Base-by-base conservation (phyloP, 1,139 yeast genomes). In the Scheffersomyces titani region DNA sequence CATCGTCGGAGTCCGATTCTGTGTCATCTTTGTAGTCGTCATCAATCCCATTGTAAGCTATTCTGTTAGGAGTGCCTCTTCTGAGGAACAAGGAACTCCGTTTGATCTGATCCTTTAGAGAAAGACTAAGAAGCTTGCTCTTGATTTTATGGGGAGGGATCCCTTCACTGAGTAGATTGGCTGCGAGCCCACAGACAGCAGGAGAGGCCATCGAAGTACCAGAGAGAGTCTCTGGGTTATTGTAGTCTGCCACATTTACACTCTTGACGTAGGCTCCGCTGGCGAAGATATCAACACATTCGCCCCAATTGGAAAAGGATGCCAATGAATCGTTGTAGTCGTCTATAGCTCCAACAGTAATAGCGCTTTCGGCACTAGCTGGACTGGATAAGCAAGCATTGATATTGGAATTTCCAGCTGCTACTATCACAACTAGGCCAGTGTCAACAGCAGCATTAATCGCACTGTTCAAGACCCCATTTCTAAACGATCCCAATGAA, bases 121-220 rank as follows among this genome's bases (percentile, higher is more conserved):
- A 73, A 57, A 71, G 57, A 0, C 74, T 74, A 18, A 81, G 73
- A 50, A 87, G 66, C 49, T 63, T 73, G 16, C 65, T 63, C 61
- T 75, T 78, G 3, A 86, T 75, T 22, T 78, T 77, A 0, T 60
- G 61, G 0, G 81, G 74, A 0, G 74, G 65, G 4, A 85, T 74
- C 0, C 96, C 97, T 61, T 78, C 74, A 51, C 90, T 86, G 60
- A 92, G 71, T 52, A 85, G 70, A 45, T 85, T 81, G 0, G 93
- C 94, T 2, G 81, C 85, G 48, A 90, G 65, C 0, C 97, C 98
- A 0, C 94, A 80, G 6, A 90, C 89, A 1, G 86, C 78, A 0
- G 97, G 97, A 0, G 97, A 81, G 0, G 97, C 87, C 92, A 91
- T 91, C 0, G 97, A 91, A 0, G 97, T 92, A 0, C 98, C 98